phyloP scores from a whole-genome alignment of 1,139 yeast genomes.

The Blastobotrys elegans region DNA sequence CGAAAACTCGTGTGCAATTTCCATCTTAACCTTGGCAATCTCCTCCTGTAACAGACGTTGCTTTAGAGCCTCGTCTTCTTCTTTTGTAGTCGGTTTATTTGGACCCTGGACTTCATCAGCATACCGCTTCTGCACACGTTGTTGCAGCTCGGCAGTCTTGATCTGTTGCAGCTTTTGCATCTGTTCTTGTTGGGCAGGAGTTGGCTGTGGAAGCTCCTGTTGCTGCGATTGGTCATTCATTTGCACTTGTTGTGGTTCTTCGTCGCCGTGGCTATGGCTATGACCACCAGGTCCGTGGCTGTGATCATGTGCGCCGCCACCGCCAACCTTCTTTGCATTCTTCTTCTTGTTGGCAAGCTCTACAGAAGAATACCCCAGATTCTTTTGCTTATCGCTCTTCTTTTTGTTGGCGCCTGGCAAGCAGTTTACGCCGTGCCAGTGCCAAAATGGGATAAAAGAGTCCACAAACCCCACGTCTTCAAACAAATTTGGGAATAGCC shows the following conservation, averaged over 20 bases:
- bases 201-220: constrained; percentile 7
- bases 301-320: not conserved
- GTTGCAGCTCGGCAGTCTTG: constrained; percentile 17
- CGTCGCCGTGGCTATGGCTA: not conserved
- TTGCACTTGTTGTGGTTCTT: not conserved
- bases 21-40: constrained; percentile 11
- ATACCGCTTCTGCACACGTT: constrained; percentile 9
- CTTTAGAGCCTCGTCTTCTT: constrained; percentile 13
- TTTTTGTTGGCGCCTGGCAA: constrained; percentile 31
- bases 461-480: constrained; percentile 94
- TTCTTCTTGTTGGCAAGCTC: constrained; percentile 1
- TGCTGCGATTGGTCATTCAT: constrained; percentile 7
- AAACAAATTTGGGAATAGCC: constrained; percentile 95
- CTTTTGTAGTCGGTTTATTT: constrained; percentile 11
- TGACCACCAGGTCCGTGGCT: not conserved
- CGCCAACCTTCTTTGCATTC: not conserved
- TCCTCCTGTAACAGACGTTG: constrained; percentile 13
- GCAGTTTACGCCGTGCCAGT: constrained; percentile 57
- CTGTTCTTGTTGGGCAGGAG: constrained; percentile 3
- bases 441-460: constrained; percentile 84
- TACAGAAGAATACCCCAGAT: constrained; percentile 10
- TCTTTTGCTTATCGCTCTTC: constrained; percentile 20
- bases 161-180: constrained; percentile 11
- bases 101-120: constrained; percentile 8
- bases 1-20: constrained; percentile 9